Base-by-base conservation (phyloP, 1,284 basidiomycete species). In the Ceratobasidium theobromae region DNA sequence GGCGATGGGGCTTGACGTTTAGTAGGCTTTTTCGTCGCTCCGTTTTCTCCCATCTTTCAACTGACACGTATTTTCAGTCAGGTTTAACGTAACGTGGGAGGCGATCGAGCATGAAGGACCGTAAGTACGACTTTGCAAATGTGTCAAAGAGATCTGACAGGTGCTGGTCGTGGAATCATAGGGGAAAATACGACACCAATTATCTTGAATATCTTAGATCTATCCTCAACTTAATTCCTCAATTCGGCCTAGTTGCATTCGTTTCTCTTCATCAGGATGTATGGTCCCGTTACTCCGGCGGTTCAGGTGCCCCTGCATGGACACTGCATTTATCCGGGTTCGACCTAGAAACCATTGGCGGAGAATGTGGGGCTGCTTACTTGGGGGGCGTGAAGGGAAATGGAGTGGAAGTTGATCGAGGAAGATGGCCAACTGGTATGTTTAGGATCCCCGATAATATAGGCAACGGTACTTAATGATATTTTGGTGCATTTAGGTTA, bases 1-100 rank as follows among this genome's bases (percentile, higher is more conserved):
- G 88, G 53, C 79, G 89, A 75, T 95, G 93, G 93, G 93, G 93
- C 1, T 77, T 95, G 71, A 89, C 90, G 0, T 92, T 94, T 73
- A 79, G 92, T 93, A 72, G 55, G 88, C 78, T 21, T 11, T 14
- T 33, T 18, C 27, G 8, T 14, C 52, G 2, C 21, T 25, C 41
- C 9, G 4, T 52, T 18, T 53, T 25, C 14, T 28, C 30, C 25
- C 16, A 12, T 5, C 18, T 35, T n/a, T 12, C 35, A 55, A 9
- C 41, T 16, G 11, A 38, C 43, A 23, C 5, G 5, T 18, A 3
- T 30, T 4, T 65, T 18, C 69, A 93, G 92, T 94, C 70, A 81
- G 92, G 66, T 89, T 98, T 71, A 86, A 94, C 18, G 84, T 98
- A 2, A 97, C 95, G 0, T 99, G 96, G 97, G 96, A 99, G 74